Base-by-base conservation (phyloP, 306 rosid genomes). In the Vachellia pachyceras region DNA sequence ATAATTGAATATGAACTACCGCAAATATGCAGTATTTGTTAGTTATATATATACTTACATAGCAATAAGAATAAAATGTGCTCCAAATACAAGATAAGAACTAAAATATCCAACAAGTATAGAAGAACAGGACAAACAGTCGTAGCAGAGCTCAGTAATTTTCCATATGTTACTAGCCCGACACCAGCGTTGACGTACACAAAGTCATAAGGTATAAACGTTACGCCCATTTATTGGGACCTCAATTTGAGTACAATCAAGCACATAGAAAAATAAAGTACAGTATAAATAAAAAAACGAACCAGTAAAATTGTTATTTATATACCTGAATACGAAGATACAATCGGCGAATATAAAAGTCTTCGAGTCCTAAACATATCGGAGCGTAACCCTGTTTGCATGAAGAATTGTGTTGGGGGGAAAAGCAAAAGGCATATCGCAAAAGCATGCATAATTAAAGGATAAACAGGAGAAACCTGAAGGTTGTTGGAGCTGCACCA, bases 351-450 rank as follows among this genome's bases (percentile, higher is more conserved):
- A 82, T 83, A 67, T 94, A 94, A 81, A 94, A 94, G 88, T 94
- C 98, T 83, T 94, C 98, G 10, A 90, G 95, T 29, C 98, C 98
- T 79, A 94, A 86, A 80, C 97, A 94, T 90, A 94, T 92, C 70
- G 97, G 98, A 1, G 98, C 97, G 50, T 94, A 94, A 15, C 98
- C 98, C 94, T 92, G 79, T 9, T 23, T 4, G 22, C 5, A 41
- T 15, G 69, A 33, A 66, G 42, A 69, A 58, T 42, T 10, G 17
- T 5, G 42, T 10, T 54, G 39, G 10, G 3, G 14, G 33, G 2
- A 3, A 23, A 45, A 3, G 36, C 8, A 46, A 57, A 64, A 44
- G 13, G 25, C 29, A 69, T 25, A 6, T 10, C n/a, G 47, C 11
- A 10, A 70, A 49, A 58, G 57, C 13, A 44, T 52, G 15, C 7